These are phyloP conservation scores for Conoideocrella luteorostrata DNA, from an alignment of 2,329 filamentous ascomycete species.

Conservation along the genomic window DNA sequence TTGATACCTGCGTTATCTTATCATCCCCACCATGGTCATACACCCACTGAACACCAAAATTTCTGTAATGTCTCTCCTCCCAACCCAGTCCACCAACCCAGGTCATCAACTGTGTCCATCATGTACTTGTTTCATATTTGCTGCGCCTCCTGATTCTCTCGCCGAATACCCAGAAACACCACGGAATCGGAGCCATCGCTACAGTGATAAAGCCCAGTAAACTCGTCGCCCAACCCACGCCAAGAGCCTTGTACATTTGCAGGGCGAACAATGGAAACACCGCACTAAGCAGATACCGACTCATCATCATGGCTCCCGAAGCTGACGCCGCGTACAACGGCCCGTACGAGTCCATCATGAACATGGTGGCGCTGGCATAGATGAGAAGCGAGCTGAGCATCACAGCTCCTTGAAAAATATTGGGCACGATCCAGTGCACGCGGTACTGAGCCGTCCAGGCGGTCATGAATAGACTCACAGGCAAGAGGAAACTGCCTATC, in stretches of 20 bases:
- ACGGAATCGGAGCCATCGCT: constrained; percentile 29
- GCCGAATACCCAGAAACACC: constrained; percentile 20
- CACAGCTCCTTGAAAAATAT: constrained; percentile 18
- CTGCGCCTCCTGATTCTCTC: constrained; percentile 17
- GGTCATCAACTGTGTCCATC: no score
- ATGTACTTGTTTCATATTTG: constrained; percentile 21
- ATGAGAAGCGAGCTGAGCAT: constrained; percentile 21
- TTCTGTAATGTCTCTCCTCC: no score
- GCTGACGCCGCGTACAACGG: constrained; percentile 21
- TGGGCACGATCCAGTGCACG: constrained; percentile 18
- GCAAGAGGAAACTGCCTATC: constrained; percentile 54
- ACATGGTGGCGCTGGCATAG: constrained; percentile 21
- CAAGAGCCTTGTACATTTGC: constrained; percentile 33
- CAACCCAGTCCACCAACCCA: no score
- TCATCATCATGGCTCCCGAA: constrained; percentile 20
- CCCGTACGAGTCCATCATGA: constrained; percentile 22
- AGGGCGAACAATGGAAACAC: constrained; percentile 42
- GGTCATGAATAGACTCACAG: constrained; percentile 61
- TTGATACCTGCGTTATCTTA: no score
- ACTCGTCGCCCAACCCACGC: constrained; percentile 38
- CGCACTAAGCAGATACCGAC: constrained; percentile 49
- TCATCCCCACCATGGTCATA: no score
- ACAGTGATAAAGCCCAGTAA: constrained; percentile 33
- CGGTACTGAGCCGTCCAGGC: constrained; percentile 49
- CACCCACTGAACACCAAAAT: no score